Evolutionary conservation across 257 asterid genomes (phyloP), one percentile per base, ranked within the genome.

Genomic region (Solanum sitiens): DNA sequence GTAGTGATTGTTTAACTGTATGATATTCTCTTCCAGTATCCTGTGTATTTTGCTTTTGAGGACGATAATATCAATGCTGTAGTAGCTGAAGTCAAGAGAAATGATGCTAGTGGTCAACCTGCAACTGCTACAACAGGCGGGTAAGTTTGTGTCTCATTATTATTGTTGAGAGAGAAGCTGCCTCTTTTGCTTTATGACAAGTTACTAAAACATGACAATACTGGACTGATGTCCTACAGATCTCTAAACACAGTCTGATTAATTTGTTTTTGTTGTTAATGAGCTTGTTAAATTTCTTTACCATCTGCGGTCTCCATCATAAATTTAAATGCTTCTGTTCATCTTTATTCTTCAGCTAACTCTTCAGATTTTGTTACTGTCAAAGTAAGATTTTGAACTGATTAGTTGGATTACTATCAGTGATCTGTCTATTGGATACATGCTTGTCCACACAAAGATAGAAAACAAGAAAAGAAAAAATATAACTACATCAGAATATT

Each of bases 111-210:
- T 87, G 99, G 99, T 89, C 98, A 95, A 90, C 95, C 94, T 67
- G 99, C 98, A 21, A 95, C 99, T 89, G 98, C 99, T 53, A 94
- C 98, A 45, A 96, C 99, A 84, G 99, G 99, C 89, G 98, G 99
- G 99, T 96, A 90, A 94, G 98, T 95, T 90, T 75, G 83, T 92
- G 8, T 83, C 86, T 79, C 50, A 37, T 74, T 50, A 20, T 53
- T 32, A 45, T 21, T 77, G 56, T 83, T 83, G 73, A n/a, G 23
- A 39, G 42, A 20, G 68, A 59, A 50, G 44, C 50, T 82, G 21
- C 68, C 68, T 47, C 67, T 47, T 3, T 47, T n/a, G 11, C 70
- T 53, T 30, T 32, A 82, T 10, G 42, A 50, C 85, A 50, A 30
- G 85, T 82, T 30, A 82, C 45, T 50, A 82, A 80, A 27, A 82